These are phyloP conservation scores for Eragrostis curvula DNA, from an alignment of 176 grass and related monocot species.

Conservation along the genomic window DNA sequence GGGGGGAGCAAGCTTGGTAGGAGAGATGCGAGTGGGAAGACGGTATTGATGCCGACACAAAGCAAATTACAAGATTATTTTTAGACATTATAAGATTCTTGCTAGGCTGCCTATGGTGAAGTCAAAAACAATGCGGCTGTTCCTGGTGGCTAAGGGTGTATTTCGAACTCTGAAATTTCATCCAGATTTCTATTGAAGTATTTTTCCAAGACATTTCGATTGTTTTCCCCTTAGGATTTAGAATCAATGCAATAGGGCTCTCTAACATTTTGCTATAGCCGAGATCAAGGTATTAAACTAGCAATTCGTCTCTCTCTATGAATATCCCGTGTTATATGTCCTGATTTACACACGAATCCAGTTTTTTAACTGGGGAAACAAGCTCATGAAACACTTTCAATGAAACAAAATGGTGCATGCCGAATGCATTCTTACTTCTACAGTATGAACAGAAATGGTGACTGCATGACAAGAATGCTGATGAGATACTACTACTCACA, in stretches of 20 bases:
- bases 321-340: too few relatives aligned
- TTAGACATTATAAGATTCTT: neutral
- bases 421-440: neutral
- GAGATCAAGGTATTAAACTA: too few relatives aligned
- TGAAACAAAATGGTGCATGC: neutral
- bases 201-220: neutral
- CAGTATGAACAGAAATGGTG: neutral
- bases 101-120: neutral
- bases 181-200: neutral
- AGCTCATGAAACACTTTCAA: neutral
- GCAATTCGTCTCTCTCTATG: too few relatives aligned
- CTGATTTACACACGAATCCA: too few relatives aligned
- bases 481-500: too few relatives aligned
- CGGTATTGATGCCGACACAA: constrained; percentile 61
- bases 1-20: neutral
- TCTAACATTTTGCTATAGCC: too few relatives aligned
- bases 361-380: neutral
- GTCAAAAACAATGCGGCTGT: constrained; percentile 22
- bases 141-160: neutral
- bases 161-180: neutral
- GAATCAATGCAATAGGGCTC: too few relatives aligned
- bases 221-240: neutral
- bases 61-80: neutral
- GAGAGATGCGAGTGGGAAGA: constrained; percentile 39
- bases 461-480: too few relatives aligned